Evolutionary conservation across 179 eudicot genomes (phyloP), one percentile per base, ranked within the genome.

Genomic region (Spergularia azorica): DNA sequence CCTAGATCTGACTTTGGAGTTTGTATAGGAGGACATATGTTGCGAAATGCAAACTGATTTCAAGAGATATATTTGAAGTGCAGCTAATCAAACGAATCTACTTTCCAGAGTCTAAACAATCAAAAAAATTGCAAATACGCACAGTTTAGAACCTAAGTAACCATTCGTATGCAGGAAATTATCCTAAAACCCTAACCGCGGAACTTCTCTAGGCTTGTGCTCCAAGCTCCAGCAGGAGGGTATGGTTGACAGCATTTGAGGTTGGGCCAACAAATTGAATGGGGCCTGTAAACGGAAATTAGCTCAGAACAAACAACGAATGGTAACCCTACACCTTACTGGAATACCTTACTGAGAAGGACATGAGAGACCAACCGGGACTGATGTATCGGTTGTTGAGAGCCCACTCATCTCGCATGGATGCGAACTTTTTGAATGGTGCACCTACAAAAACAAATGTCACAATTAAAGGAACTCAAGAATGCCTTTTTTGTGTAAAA

Each of bases 381-480:
- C 90, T 89, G 63, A 95, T 86, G 82, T 93, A 95, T 72, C 93
- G 87, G 77, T 95, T 95, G 61, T 94, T 90, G 69, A 91, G 55
- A 68, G 98, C 97, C 97, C 99, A 95, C 73, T 95, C 98, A 38
- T 90, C 98, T 51, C 97, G 82, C 93, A 86, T 20, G 36, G 98
- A 95, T 77, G 88, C 92, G 77, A 94, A 95, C 72, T 89, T 91
- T 87, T 90, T 89, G 80, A 94, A 95, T 64, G 99, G 99, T 21
- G 97, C 98, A 82, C 94, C 99, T 95, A 83, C 68, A 79, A 4
- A 70, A 50, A 51, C 46, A 50, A 38, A 10, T 20, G 21, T 12
- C 16, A 71, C 14, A 18, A 10, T 41, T 57, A 15, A 57, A 10
- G 17, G 54, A 50, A 20, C 12, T 41, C 13, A 4, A 68, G 20